Evolutionary conservation across 768 basidiomycete species (phyloP), one percentile per base, ranked within the genome.

Genomic region (Leccinum boreale): DNA sequence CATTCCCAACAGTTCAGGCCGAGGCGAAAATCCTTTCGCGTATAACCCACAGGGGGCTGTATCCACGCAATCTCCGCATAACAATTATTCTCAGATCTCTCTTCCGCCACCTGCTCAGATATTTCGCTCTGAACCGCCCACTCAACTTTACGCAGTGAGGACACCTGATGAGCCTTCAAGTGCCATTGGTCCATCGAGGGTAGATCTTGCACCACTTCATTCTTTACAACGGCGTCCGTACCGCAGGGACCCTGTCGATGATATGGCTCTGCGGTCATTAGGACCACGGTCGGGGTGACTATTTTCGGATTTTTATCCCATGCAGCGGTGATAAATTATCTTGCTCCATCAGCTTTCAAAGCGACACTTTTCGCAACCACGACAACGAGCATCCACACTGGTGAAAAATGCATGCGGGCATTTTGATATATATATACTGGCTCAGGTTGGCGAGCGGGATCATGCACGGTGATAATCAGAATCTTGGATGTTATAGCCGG

Each of bases 211-310:
- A 7, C 86, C 87, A 14, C 75, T 90, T 50, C 74, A 80, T 53
- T 73, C 80, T 19, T 73, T 87, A 55, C 78, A 76, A 47, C 79
- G 84, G 45, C 82, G 83, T 61, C 79, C 82, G 7, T 88, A 85
- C 55, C 76, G 79, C 50, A 79, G 88, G 56, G 78, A 85, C 55
- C 84, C 83, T 24, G 63, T 77, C 28, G 88, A 90, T 68, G 88
- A 89, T 62, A 78, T 77, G 58, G 79, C 81, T 39, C 67, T 90
- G 64, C 77, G 86, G 39, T 68, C 80, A 53, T 73, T 85, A 47
- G 70, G 72, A 39, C 71, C 75, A 50, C 73, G 71, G 50, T 66
- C 73, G 35, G 73, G 68, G 69, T 74, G 73, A 72, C 70, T 71
- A 70, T 68, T 72, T 58, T 59, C 57, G 54, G 58, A 42, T 57